Base-by-base conservation (phyloP, 1,284 basidiomycete genomes). In the Hortiboletus rubellus region DNA sequence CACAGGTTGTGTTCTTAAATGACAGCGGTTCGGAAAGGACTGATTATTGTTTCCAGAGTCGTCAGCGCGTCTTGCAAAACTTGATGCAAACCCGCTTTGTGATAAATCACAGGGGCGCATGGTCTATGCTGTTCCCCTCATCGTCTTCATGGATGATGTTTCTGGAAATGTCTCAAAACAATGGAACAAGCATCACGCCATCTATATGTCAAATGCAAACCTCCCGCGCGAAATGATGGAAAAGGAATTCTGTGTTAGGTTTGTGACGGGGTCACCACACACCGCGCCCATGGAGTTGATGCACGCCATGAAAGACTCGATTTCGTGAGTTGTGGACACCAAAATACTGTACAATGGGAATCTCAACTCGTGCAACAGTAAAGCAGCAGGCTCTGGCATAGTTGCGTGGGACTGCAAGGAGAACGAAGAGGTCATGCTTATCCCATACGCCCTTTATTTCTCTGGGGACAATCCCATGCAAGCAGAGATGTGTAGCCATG, bases 381-480 rank as follows among this genome's bases (percentile, higher is more conserved):
- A 27, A 27, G 27, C 27, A 27, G 27, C 3, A 1, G 27, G 27
- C 27, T 27, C 27, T 27, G 27, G 33, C 11, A 12, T 34, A 34
- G 11, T 34, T 34, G 33, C 10, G 4, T 73, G 62, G 60, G 70
- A 74, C 30, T 60, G 46, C n/a, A 55, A 55, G 27, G 17, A 50
- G 4, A 1, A 65, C 3, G 31, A 66, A 37, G 58, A 72, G 14
- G 60, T 73, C 31, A 55, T 71, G 8, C 46, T 74, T 1, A 33
- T 67, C 1, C 70, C 66, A 5, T 73, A 63, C 38, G 41, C 33
- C 0, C 27, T 27, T 55, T 72, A 0, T 65, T 72, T 34, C 46
- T 67, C 66, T 3, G 72, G 72, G 3, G 67, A 76, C 51, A 76
- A 27, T 27, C 27, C 27, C 27, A 27, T 27, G 74, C 54, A 63